phyloP scores from a whole-genome alignment of 345 rosid genomes.

The Lumnitzera littorea region DNA sequence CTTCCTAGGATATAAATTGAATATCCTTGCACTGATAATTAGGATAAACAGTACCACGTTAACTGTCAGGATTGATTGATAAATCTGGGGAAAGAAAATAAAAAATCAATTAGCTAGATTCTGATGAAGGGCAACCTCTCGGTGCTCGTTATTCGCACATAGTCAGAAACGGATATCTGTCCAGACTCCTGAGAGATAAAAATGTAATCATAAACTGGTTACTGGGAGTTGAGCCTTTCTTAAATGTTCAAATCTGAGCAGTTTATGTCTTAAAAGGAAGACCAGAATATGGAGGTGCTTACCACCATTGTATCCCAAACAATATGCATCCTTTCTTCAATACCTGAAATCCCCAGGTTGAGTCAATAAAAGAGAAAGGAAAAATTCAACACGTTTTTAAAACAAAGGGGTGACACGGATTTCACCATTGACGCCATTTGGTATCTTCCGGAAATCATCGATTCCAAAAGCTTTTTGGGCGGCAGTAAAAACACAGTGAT shows the following conservation, averaged over 20 bases:
- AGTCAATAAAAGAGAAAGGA: conserved; percentile 2
- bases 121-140: conserved; percentile 27
- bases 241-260: neutral
- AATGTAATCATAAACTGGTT: neutral
- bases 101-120: neutral
- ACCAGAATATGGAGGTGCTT: conserved; percentile 20
- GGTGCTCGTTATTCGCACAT: conserved; percentile 39
- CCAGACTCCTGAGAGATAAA: conserved; percentile 36
- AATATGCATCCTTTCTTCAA: conserved; percentile 99
- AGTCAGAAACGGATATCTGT: conserved; percentile 37
- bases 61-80: too few species aligned
- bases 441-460: conserved; percentile 89
- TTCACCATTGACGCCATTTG: conserved; percentile 93
- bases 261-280: neutral
- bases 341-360: conserved; percentile 36
- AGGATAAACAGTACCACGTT: neutral
- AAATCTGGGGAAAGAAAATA: neutral
- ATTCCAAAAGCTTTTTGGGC: conserved; percentile 77
- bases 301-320: conserved; percentile 98
- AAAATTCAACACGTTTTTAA: neutral
- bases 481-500: conserved; percentile 83
- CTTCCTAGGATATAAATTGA: conserved; percentile 88
- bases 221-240: too few species aligned
- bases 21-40: conserved; percentile 70
- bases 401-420: conserved; percentile 12